Evolutionary conservation across 164 flowering plant genomes (phyloP), one percentile per base, ranked within the genome.

Genomic region (Piper betle): DNA sequence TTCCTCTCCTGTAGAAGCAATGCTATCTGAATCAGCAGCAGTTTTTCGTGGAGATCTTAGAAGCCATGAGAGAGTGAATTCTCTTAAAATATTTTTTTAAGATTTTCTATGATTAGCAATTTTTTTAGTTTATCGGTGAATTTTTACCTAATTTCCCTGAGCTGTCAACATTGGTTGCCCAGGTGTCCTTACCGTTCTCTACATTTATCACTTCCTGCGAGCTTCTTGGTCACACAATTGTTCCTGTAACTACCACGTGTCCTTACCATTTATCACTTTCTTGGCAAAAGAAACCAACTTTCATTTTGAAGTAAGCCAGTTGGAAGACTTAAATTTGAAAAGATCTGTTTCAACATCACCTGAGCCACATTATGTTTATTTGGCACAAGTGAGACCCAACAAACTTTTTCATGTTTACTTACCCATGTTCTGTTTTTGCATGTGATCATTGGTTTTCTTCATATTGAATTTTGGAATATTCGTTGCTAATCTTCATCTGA

Each of bases 41-140:
- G 77, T 85, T 7, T 94, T 86, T 61, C 80, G 85, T 71, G 97
- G 97, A 17, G 96, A 90, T 80, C 67, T 88, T 54, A 81, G 94
- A 78, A 78, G 86, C 71, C 97, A 88, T 67, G 99, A 88, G 69
- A 81, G 94, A 84, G 99, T 90, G 80, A 69, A 19, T 18, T 50
- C n/a, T 53, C 41, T 2, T 11, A 6, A 46, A 12, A 46, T 10
- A 39, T 13, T 55, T 55, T 17, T 16, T 38, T 10, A 2, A 33
- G 39, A 55, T 55, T 1, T 55, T 12, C 3, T 1, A 25, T 2
- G 8, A 53, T 4, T 20, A 53, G 4, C 40, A 57, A 39, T 17
- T 25, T 57, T 57, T 3, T 20, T 4, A 57, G 12, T 10, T 39
- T 37, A 9, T 1, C 16, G 9, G n/a, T 55, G 12, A n/a, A 55